Percentiles rank a stretch among this genome's conserved stretches.
Conservation (phyloP, 345 rosid genomes). For the Citrus mangshanensis region DNA sequence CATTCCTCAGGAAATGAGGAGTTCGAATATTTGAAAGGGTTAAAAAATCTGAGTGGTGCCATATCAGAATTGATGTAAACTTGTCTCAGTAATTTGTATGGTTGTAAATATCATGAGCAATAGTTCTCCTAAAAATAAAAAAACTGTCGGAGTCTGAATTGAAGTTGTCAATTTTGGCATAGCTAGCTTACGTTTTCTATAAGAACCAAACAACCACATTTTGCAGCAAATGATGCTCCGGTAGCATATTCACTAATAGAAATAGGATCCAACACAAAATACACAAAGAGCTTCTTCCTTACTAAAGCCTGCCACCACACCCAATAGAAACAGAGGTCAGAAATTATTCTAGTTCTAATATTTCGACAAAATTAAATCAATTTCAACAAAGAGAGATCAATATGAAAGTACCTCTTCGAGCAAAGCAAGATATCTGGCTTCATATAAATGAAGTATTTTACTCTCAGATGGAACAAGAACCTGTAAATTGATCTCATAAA, state of each 20-base stretch:
- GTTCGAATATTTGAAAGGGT: too few relatives aligned
- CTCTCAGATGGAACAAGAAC: constrained; percentile 79
- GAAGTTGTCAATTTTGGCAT: constrained; percentile 1
- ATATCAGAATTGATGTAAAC: too few relatives aligned
- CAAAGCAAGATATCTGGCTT: constrained; percentile 70
- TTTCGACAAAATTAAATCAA: background rate
- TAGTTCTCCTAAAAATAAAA: too few relatives aligned
- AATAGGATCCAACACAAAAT: constrained; percentile 76
- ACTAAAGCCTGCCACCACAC: constrained; percentile 47
- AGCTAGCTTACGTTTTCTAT: constrained; percentile 64
- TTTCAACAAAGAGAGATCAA: background rate
- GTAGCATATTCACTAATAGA: constrained; percentile 48
- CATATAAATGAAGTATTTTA: constrained; percentile 67
- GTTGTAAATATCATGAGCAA: too few relatives aligned
- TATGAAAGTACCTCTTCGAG: constrained; percentile 61
- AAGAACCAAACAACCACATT: constrained; percentile 67
- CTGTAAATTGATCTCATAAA: constrained; percentile 23
- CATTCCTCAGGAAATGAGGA: too few relatives aligned
- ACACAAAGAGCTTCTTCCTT: constrained; percentile 62
- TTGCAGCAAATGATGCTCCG: constrained; percentile 76
- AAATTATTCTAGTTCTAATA: background rate
- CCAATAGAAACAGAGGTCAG: constrained; percentile 3
- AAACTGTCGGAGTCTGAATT: background rate
- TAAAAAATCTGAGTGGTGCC: too few relatives aligned
- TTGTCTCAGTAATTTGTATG: too few relatives aligned